These are phyloP conservation scores for Sisymbrium altissimum DNA, from an alignment of 345 rosid genomes.

Conservation along the genomic window DNA sequence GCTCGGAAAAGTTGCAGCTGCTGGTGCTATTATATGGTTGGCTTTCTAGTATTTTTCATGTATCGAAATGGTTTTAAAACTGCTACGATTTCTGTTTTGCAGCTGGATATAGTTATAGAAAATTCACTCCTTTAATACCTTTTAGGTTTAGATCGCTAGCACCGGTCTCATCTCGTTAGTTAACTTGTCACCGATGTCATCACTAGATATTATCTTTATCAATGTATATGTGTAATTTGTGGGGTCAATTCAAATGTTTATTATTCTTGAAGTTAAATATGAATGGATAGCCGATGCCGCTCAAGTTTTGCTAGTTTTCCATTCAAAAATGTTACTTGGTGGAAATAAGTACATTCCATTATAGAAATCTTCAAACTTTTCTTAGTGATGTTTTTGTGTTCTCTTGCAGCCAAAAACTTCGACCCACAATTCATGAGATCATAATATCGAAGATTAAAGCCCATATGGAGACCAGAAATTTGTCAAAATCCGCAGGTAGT, in stretches of 20 bases:
- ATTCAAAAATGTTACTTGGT: conserved; percentile 1
- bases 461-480: conserved; percentile 53
- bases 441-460: conserved; percentile 84
- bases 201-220: conserved; percentile 18
- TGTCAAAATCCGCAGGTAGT: conserved; percentile 56
- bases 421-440: conserved; percentile 93
- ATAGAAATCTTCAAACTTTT: neutral
- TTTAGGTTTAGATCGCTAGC: conserved; percentile 14
- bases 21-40: conserved; percentile 96
- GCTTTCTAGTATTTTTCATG: conserved; percentile 36
- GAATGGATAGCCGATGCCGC: neutral
- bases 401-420: conserved; percentile 78
- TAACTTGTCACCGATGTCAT: conserved; percentile 13
- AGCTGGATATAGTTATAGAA: conserved; percentile 2
- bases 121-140: neutral
- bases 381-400: conserved; percentile 27
- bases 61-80: conserved; percentile 3
- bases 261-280: conserved; percentile 10
- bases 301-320: conserved; percentile 14
- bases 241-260: neutral
- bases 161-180: neutral
- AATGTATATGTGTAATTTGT: conserved; percentile 5
- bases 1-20: conserved; percentile 97
- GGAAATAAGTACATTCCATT: neutral
- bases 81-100: conserved; percentile 8